A percentile compares a stretch with the other conserved stretches of the same genome.
phyloP scores from a whole-genome alignment of 768 basidiomycete species.

The Pleurotus cornucopiae region DNA sequence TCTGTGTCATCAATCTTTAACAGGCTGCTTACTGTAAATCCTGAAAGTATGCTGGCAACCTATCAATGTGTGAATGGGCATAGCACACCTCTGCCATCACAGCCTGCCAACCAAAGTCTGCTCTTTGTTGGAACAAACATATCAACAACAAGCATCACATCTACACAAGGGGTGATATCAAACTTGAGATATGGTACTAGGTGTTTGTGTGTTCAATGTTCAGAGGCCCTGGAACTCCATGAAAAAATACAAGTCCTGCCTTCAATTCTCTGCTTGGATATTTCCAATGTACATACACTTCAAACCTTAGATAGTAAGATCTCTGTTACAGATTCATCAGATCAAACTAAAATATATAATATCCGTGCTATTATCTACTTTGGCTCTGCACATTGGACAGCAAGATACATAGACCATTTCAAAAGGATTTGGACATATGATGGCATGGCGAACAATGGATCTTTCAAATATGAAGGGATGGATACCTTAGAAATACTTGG shows the following conservation, averaged over 20 bases:
- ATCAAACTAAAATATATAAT: background rate
- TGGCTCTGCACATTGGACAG: background rate
- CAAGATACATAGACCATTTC: background rate
- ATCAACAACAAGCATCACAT: background rate
- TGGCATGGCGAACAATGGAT: conserved; percentile 4
- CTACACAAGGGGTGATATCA: background rate
- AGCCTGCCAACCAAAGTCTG: background rate
- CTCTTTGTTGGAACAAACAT: background rate
- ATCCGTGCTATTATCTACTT: background rate
- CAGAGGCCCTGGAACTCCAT: background rate
- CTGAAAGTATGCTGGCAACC: background rate
- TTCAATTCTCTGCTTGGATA: background rate
- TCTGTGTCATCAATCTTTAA: background rate
- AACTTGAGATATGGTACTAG: background rate
- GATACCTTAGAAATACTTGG: background rate
- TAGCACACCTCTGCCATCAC: background rate
- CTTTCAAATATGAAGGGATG: background rate
- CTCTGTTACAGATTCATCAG: background rate
- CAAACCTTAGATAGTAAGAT: background rate
- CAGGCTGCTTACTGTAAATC: background rate
- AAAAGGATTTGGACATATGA: background rate
- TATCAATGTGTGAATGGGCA: background rate
- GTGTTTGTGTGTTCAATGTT: background rate
- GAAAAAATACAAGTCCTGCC: background rate
- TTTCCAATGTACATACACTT: background rate